Base-by-base conservation (phyloP, 805 yeast species). In the Candida tibetensis region DNA sequence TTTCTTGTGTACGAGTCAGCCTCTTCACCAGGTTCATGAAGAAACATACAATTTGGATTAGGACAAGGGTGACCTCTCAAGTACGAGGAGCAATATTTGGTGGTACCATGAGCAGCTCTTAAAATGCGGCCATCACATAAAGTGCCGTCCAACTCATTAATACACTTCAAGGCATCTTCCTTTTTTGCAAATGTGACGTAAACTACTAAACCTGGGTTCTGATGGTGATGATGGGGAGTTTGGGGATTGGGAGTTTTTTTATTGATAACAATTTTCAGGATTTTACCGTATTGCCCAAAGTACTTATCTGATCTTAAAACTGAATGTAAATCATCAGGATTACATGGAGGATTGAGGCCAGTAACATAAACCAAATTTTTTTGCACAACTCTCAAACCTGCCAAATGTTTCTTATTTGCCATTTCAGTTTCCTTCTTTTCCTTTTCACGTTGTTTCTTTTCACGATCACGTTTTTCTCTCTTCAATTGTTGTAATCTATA, bases 11-110 rank as follows among this genome's bases (percentile, higher is more conserved):
- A 91, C 8, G 95, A 85, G 54, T 93, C 99, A 2, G 98, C 98
- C 62, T 93, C 99, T 69, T 93, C 99, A 42, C 99, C 99, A 5
- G 99, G 99, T 64, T 93, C 99, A 61, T 93, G 99, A 53, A 93
- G 73, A 55, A 93, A 93, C 99, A 93, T 93, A 74, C 99, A 93
- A 57, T 89, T 88, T 45, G 98, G 98, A 64, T 93, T 93, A 42
- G 96, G 99, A 66, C 99, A 93, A 7, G 93, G 83, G 59, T 87
- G 95, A 26, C 96, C 97, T 50, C 97, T 76, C 47, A 93, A 69
- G 58, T 93, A 93, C 3, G 95, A 84, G n/a, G 96, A 87, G 62
- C 99, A 93, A 68, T 93, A 93, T 63, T 93, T 93, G 9, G 99
- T 93, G 4, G 99, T 93, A 58, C 99, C 99, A 61, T 90, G 95